phyloP scores from a whole-genome alignment of 192 early-diverging fungal genomes.

The Chytriomyces confervae region DNA sequence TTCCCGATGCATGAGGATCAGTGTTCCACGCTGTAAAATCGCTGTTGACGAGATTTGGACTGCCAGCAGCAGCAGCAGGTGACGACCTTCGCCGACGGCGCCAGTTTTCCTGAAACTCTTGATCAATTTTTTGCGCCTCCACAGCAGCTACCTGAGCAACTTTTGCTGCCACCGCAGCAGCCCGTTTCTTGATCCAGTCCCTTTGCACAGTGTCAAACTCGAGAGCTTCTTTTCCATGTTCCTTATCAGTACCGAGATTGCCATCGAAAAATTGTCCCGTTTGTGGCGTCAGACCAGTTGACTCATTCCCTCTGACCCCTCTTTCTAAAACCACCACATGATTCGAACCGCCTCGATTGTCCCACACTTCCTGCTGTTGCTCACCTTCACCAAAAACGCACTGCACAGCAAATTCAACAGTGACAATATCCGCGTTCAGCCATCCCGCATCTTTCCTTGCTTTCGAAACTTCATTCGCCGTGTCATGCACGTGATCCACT shows the following conservation, averaged over 20 bases:
- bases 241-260: background rate
- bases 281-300: background rate
- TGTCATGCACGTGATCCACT: background rate
- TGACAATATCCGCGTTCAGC: background rate
- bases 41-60: too few relatives aligned
- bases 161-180: background rate
- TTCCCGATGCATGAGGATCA: too few relatives aligned
- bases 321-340: constrained; percentile 9
- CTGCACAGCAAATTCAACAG: constrained; percentile 9
- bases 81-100: too few relatives aligned
- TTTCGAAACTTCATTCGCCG: background rate
- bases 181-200: background rate
- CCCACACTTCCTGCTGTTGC: background rate
- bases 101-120: background rate
- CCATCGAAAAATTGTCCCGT: background rate
- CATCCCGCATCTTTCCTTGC: background rate
- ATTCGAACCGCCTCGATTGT: background rate
- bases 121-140: background rate
- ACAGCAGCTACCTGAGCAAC: background rate
- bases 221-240: background rate
- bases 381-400: background rate
- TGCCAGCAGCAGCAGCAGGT: too few relatives aligned
- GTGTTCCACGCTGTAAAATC: too few relatives aligned
- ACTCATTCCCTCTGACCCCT: background rate
- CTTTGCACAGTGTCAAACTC: background rate